These are phyloP conservation scores for Bonia amplexicaulis DNA, from an alignment of 176 grass and related monocot genomes.

Conservation along the genomic window DNA sequence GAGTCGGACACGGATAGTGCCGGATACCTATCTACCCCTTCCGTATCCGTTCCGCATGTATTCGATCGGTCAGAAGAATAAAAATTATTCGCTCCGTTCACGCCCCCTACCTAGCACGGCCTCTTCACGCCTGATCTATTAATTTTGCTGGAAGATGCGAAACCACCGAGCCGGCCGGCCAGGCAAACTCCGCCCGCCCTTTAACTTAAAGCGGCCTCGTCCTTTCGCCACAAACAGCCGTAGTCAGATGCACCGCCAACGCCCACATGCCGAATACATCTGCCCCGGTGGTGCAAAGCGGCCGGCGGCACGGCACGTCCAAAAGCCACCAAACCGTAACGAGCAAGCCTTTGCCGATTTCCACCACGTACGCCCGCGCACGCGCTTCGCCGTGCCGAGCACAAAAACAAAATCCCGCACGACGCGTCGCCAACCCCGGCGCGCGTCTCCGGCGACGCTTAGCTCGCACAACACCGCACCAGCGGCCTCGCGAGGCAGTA, in stretches of 20 bases:
- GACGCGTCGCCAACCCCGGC: background rate
- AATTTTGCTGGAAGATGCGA: constrained; percentile 17
- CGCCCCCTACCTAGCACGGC: too few relatives aligned
- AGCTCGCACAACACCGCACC: background rate
- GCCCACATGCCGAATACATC: background rate
- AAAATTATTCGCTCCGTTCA: too few relatives aligned
- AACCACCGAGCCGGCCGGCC: background rate
- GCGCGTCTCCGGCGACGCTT: background rate
- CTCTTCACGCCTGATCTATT: background rate
- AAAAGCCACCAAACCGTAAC: background rate
- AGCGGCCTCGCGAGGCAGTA: background rate
- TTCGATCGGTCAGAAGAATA: too few relatives aligned
- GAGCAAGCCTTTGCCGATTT: background rate
- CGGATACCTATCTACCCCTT: too few relatives aligned
- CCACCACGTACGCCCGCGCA: background rate
- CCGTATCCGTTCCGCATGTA: too few relatives aligned
- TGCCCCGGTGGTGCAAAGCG: background rate
- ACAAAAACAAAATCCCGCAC: background rate
- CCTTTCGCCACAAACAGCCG: background rate
- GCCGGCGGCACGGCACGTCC: background rate
- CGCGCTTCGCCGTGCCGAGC: background rate
- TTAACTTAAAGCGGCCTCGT: background rate
- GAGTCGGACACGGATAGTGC: too few relatives aligned
- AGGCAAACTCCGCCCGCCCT: background rate
- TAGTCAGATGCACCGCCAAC: constrained; percentile 12